Percentiles rank a stretch among this genome's conserved stretches.
Conservation (phyloP, 345 rosid species). For the Eucalyptus pauciflora region DNA sequence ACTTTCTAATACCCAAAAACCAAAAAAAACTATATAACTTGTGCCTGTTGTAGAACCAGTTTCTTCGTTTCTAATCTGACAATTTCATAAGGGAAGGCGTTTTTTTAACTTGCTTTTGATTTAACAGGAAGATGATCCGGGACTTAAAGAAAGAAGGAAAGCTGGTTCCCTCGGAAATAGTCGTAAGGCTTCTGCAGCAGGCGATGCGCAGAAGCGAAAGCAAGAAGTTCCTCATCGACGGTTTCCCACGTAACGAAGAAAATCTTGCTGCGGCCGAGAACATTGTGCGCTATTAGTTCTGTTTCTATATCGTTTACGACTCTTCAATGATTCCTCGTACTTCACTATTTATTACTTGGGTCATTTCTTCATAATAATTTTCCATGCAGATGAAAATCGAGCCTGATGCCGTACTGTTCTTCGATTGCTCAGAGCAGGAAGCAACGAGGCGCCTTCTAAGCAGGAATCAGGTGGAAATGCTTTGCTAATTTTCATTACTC, state of each 20-base stretch:
- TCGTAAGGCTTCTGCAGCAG: slow-evolving; percentile 14
- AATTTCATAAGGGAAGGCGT: not conserved
- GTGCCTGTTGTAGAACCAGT: not conserved
- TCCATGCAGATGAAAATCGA: slow-evolving; percentile 11
- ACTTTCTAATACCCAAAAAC: not conserved
- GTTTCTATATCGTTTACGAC: not conserved
- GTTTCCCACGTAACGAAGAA: slow-evolving; percentile 23
- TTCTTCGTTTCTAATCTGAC: not conserved
- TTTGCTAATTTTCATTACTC: not conserved
- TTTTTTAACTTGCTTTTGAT: not conserved
- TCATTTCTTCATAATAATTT: not conserved
- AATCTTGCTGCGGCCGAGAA: slow-evolving; percentile 11
- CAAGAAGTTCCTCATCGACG: slow-evolving; percentile 17
- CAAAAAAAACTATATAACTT: not conserved
- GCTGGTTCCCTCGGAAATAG: slow-evolving; percentile 20
- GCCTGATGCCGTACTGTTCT: slow-evolving; percentile 6
- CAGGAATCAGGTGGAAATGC: slow-evolving; percentile 7
- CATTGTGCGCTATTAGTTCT: not conserved
- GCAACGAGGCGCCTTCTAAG: slow-evolving; percentile 6
- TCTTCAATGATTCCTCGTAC: not conserved
- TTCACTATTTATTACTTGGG: not conserved
- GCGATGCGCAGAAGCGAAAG: slow-evolving; percentile 8
- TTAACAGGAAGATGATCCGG: slow-evolving; percentile 3
- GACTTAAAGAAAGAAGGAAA: slow-evolving; percentile 17
- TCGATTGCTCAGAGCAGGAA: slow-evolving; percentile 16